Percentiles rank a stretch among this genome's conserved stretches.
Conservation (phyloP, 2,329 filamentous ascomycete species). For the Hymenoscyphus fructigenus region DNA sequence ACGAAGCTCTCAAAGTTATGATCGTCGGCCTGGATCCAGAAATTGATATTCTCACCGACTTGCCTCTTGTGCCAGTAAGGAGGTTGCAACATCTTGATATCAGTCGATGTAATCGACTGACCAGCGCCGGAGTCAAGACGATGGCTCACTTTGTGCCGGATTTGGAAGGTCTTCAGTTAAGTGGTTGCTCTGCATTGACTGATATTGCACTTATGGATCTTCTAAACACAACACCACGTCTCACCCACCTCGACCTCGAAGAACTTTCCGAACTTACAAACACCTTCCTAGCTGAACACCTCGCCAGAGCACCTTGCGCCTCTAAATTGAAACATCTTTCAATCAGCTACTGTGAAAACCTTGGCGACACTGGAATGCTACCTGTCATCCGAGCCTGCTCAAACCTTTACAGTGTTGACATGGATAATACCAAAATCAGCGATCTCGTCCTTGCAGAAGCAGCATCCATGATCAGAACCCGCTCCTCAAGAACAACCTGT, state of each 20-base stretch:
- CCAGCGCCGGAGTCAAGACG: constrained; percentile 66
- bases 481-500: constrained; percentile 44
- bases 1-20: constrained; percentile 71
- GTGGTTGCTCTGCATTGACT: constrained; percentile 71
- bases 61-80: constrained; percentile 73
- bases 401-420: constrained; percentile 68
- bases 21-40: constrained; percentile 74
- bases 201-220: constrained; percentile 72
- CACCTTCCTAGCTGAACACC: constrained; percentile 63
- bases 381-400: constrained; percentile 76
- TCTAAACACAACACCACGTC: constrained; percentile 69
- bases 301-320: constrained; percentile 76
- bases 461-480: constrained; percentile 71
- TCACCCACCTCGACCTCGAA: constrained; percentile 88
- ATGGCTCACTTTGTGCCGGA: constrained; percentile 74
- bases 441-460: constrained; percentile 85
- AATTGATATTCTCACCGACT: constrained; percentile 76
- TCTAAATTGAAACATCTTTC: constrained; percentile 74
- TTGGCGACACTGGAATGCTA: constrained; percentile 82
- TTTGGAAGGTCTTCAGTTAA: constrained; percentile 80
- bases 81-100: constrained; percentile 82
- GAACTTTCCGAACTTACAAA: constrained; percentile 80
- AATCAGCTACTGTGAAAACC: constrained; percentile 83
- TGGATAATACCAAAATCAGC: constrained; percentile 92
- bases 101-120: constrained; percentile 73